Evolutionary conservation across 2,329 filamentous ascomycete species (phyloP).

Genomic region (Fusarium buxicola): DNA sequence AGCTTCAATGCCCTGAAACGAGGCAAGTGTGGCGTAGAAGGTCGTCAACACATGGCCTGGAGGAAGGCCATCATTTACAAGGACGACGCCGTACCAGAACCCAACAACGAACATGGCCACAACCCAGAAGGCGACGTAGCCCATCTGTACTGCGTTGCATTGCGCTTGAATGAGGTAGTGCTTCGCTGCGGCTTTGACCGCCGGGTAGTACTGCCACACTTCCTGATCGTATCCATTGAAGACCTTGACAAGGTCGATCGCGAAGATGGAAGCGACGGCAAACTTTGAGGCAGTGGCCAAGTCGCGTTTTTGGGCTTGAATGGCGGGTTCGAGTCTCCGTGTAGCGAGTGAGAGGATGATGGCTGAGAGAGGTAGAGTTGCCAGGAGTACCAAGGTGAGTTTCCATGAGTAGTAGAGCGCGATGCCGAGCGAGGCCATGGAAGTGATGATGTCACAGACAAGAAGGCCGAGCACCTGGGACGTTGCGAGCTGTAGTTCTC

Average conservation of each 20-base stretch:
- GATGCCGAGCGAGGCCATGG: constrained; percentile 73
- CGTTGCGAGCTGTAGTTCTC: constrained; percentile 82
- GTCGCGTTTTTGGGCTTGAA: constrained; percentile 75
- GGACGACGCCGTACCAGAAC: constrained; percentile 85
- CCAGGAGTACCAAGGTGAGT: constrained; percentile 82
- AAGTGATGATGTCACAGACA: constrained; percentile 72
- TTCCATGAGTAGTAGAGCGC: constrained; percentile 87
- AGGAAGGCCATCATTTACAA: constrained; percentile 71
- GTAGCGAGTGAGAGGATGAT: constrained; percentile 70
- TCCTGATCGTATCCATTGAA: constrained; percentile 83
- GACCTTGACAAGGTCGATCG: constrained; percentile 87
- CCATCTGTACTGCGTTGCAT: constrained; percentile 77
- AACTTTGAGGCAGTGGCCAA: constrained; percentile 78
- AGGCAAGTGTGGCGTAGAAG: constrained; percentile 84
- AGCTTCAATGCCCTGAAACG: constrained; percentile 79
- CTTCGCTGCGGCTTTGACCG: constrained; percentile 67
- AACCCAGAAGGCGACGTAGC: constrained; percentile 78
- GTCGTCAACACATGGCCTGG: constrained; percentile 81
- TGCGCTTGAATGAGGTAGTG: constrained; percentile 77
- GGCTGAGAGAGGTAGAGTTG: constrained; percentile 76
- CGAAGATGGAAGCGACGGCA: constrained; percentile 74
- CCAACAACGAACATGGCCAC: constrained; percentile 86
- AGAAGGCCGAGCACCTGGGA: constrained; percentile 83
- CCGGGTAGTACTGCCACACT: constrained; percentile 69
- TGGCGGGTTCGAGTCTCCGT: constrained; percentile 70